Evolutionary conservation across 1,284 basidiomycete genomes (phyloP).

Genomic region (Pascua guehoae): DNA sequence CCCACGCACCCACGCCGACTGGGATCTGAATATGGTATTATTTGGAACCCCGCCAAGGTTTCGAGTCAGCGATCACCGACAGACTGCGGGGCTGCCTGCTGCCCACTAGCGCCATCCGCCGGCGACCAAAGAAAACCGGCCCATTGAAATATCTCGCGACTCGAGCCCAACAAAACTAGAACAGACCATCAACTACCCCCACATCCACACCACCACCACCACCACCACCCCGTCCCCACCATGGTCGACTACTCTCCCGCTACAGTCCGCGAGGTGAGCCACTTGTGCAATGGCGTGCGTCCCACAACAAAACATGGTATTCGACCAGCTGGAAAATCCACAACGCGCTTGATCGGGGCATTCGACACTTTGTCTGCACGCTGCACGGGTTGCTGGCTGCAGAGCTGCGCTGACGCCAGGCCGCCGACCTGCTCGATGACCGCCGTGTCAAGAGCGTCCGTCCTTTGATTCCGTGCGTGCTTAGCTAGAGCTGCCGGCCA

Average conservation of each 20-base stretch:
- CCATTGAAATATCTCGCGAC: too few species aligned
- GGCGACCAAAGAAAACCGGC: too few species aligned
- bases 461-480: constrained; percentile 68
- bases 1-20: too few species aligned
- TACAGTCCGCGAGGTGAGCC: constrained; percentile 30
- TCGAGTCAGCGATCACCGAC: background rate
- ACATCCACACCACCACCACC: background rate
- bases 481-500: too few species aligned
- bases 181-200: constrained; percentile 12
- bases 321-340: background rate
- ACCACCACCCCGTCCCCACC: background rate
- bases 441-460: constrained; percentile 76
- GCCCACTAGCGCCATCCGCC: too few species aligned
- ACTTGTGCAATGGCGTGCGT: too few species aligned
- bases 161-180: too few species aligned
- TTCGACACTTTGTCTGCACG: background rate
- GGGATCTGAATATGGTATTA: too few species aligned
- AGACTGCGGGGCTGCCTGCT: background rate
- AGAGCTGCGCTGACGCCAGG: constrained; percentile 47
- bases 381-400: too few species aligned
- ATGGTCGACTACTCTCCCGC: constrained; percentile 9
- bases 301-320: too few species aligned
- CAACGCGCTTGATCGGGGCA: background rate
- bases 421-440: constrained; percentile 77
- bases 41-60: too few species aligned